Evolutionary conservation across 345 rosid species (phyloP).

Genomic region (Linum trigynum): DNA sequence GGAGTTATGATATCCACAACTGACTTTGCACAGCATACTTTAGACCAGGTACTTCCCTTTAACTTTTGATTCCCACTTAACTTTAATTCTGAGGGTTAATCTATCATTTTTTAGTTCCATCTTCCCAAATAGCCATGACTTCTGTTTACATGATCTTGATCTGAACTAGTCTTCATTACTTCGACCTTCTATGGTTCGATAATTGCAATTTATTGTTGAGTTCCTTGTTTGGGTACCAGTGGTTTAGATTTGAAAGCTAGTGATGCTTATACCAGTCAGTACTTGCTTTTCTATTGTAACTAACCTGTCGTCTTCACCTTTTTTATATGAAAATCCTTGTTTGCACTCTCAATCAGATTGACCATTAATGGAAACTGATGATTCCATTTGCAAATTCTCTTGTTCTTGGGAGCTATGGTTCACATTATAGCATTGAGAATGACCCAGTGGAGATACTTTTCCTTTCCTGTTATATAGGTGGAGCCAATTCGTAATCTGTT

Average conservation of each 20-base stretch:
- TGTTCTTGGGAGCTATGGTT: background rate
- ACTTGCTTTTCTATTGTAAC: no score
- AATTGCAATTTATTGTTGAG: no score
- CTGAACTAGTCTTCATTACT: background rate
- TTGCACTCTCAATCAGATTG: no score
- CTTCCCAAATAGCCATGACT: background rate
- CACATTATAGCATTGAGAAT: background rate
- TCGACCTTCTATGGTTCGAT: background rate
- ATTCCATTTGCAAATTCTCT: background rate
- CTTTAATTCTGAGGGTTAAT: background rate
- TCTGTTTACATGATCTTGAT: background rate
- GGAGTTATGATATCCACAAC: conserved; percentile 99
- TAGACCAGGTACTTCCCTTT: conserved; percentile 68
- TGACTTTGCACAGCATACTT: conserved; percentile 86
- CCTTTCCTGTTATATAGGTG: conserved; percentile 38
- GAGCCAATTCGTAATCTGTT: conserved; percentile 96
- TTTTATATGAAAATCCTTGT: no score
- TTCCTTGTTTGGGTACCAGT: no score
- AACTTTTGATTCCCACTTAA: background rate
- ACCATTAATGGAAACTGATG: background rate
- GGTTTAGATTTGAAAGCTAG: no score
- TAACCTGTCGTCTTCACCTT: no score
- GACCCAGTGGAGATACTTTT: background rate
- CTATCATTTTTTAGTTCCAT: background rate
- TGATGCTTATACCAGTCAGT: no score